Conservation (phyloP, 495 filamentous ascomycete genomes). For the Lindgomyces ingoldianus region DNA sequence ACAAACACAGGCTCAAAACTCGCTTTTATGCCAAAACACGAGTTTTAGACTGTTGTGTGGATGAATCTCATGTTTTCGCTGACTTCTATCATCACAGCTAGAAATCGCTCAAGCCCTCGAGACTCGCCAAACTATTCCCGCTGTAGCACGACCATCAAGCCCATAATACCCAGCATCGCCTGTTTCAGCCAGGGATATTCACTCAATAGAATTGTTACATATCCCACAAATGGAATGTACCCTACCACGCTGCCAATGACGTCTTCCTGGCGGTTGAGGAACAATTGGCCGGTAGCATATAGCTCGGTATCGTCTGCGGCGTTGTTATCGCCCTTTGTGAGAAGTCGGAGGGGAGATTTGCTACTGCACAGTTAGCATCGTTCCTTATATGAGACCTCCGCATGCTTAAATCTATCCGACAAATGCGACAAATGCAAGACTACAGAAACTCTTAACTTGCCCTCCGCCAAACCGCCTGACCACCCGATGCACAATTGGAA, state of each 20-base stretch:
- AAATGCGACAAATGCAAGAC: constrained; percentile 25
- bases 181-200: constrained; percentile 98
- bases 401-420: constrained; percentile 1
- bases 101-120: too few relatives aligned
- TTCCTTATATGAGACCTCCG: constrained; percentile 29
- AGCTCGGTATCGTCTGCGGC: constrained; percentile 90
- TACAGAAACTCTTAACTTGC: constrained; percentile 40
- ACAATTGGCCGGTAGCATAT: constrained; percentile 81
- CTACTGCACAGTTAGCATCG: constrained; percentile 26
- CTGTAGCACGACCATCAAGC: constrained; percentile 88
- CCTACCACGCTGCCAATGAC: constrained; percentile 92
- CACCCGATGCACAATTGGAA: constrained; percentile 89
- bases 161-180: constrained; percentile 91
- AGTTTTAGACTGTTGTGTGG: too few relatives aligned
- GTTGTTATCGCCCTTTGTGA: constrained; percentile 99
- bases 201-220: constrained; percentile 94
- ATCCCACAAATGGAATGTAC: constrained; percentile 95
- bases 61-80: too few relatives aligned
- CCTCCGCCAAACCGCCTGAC: constrained; percentile 57
- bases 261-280: constrained; percentile 77
- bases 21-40: too few relatives aligned
- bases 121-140: too few relatives aligned
- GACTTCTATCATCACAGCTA: too few relatives aligned
- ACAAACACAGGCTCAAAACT: too few relatives aligned
- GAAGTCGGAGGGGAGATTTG: constrained; percentile 57